phyloP scores from a whole-genome alignment of 495 filamentous ascomycete genomes.

The Bryoglossum gracile region DNA sequence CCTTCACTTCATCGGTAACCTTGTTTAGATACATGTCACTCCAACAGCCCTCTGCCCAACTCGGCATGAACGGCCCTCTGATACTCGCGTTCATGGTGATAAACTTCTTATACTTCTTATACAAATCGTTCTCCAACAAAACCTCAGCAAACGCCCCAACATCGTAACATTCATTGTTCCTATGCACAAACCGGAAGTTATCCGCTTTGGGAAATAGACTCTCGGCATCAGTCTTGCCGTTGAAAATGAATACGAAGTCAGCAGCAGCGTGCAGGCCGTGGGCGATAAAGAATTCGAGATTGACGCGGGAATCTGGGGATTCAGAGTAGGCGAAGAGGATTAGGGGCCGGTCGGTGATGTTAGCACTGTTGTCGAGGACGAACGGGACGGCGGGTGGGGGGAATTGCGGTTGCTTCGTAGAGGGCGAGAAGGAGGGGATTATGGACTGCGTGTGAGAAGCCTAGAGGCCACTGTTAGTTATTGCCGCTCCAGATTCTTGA shows the following conservation, averaged over 20 bases:
- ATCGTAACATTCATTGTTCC: conserved; percentile 26
- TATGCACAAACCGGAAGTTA: conserved; percentile 26
- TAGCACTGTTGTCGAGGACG: too few species aligned
- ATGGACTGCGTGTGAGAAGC: too few species aligned
- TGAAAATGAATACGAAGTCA: conserved; percentile 35
- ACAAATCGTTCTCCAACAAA: conserved; percentile 20
- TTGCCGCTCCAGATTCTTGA: too few species aligned
- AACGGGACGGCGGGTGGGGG: too few species aligned
- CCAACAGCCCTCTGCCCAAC: conserved; percentile 28
- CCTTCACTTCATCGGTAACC: conserved; percentile 28
- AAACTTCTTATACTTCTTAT: conserved; percentile 26
- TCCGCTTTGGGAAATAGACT: conserved; percentile 13
- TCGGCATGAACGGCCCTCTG: conserved; percentile 31
- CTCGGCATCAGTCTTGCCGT: conserved; percentile 24
- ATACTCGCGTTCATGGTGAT: conserved; percentile 29
- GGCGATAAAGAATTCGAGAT: conserved; percentile 28
- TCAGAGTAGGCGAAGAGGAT: conserved; percentile 28
- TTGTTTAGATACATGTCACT: conserved; percentile 25
- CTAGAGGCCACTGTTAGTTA: too few species aligned
- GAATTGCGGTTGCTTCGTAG: too few species aligned
- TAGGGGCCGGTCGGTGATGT: background rate
- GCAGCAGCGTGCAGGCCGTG: conserved; percentile 28
- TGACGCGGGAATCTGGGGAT: conserved; percentile 20
- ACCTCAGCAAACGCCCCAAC: conserved; percentile 27
- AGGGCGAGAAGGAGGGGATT: too few species aligned